Conservation (phyloP, 1,139 yeast genomes). For the Kodamaea derodonti region DNA sequence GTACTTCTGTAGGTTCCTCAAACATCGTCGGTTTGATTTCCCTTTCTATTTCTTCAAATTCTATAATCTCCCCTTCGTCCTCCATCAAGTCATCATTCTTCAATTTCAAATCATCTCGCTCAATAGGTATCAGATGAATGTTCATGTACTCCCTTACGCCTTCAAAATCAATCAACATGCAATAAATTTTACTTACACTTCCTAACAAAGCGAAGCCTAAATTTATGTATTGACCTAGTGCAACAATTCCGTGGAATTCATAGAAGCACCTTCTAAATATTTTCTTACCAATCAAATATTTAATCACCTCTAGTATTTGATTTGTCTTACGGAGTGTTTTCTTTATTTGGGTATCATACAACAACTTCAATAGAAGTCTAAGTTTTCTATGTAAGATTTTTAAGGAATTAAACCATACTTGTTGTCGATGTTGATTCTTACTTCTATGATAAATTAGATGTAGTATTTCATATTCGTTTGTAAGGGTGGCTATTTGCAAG, state of each 20-base stretch:
- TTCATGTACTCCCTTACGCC: constrained; percentile 11
- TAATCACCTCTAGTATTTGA: constrained; percentile 21
- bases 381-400: constrained; percentile 59
- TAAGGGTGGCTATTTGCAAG: constrained; percentile 4
- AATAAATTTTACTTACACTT: constrained; percentile 43
- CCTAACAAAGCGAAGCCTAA: constrained; percentile 73
- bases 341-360: constrained; percentile 19
- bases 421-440: constrained; percentile 70
- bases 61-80: too few species aligned
- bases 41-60: constrained; percentile 6
- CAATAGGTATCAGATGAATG: background rate
- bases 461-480: constrained; percentile 51
- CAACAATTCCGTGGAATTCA: constrained; percentile 63
- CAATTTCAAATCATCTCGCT: constrained; percentile 8
- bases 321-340: constrained; percentile 12
- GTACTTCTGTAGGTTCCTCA: constrained; percentile 7
- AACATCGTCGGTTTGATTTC: constrained; percentile 11
- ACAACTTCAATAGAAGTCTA: constrained; percentile 32
- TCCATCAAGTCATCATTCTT: constrained; percentile 23
- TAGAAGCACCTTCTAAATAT: constrained; percentile 51
- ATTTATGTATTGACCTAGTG: constrained; percentile 74
- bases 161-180: constrained; percentile 24
- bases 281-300: constrained; percentile 32
- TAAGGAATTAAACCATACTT: constrained; percentile 73
- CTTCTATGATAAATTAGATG: constrained; percentile 67